Base-by-base conservation (phyloP, 2,329 filamentous ascomycete species). In the Emergomyces orientalis region DNA sequence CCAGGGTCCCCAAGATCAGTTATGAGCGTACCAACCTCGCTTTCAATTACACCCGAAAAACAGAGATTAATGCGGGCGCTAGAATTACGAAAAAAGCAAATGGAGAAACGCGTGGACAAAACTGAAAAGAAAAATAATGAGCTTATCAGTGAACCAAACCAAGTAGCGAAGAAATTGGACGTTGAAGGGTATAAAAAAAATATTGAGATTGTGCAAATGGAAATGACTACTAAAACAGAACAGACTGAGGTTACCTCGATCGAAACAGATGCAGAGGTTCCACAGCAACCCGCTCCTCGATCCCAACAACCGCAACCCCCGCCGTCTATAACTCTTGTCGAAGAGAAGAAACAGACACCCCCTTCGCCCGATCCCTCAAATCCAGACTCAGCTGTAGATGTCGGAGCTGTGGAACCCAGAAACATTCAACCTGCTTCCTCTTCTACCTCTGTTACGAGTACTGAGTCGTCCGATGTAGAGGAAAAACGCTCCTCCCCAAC, bases 11-110 rank as follows among this genome's bases (percentile, higher is more conserved):
- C 76, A 8, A 71, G 73, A 64, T 77, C 76, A 30, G 69, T 62
- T 70, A 75, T 71, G 74, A 83, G 71, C 74, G 78, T 78, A 68
- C 66, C 76, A 66, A 72, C 71, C 70, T 79, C 74, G 69, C 80
- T 73, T 13, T 77, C 79, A n/a, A 88, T 95, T 70, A 91, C 90
- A 1, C 90, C 90, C 0, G 94, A 99, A 74, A 97, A 95, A 78
- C 86, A 90, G 65, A 84, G 94, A 62, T 80, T 99, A 66, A 92
- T 96, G 90, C 97, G 95, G 78, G 94, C 94, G 8, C 83, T 97
- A 77, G 89, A 97, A 75, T 76, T 97, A 68, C 84, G 93, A 60
- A 94, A 95, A 75, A 91, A 89, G 76, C 91, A 91, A 74, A 86
- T 87, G 72, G 74, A 72, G 45, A 75, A 73, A 63, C 71, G 72